A percentile compares a stretch with the other conserved stretches of the same genome.
These are phyloP conservation scores for Linaria vulgaris DNA, from an alignment of 257 asterid species.

Conservation along the genomic window DNA sequence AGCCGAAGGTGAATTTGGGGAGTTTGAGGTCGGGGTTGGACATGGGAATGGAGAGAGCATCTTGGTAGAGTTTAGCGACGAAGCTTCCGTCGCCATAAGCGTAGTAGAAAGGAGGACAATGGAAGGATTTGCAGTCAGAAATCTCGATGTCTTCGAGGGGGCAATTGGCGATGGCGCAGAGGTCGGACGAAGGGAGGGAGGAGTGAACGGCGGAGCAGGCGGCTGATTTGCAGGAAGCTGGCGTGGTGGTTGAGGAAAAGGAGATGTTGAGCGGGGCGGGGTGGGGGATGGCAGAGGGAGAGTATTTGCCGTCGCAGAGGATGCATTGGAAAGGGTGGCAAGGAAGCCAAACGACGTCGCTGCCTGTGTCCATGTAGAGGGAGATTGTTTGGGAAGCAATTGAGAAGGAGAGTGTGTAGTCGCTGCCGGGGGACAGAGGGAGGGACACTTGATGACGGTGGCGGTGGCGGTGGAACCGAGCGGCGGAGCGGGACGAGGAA, in stretches of 20 bases:
- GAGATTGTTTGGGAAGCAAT: conserved; percentile 68
- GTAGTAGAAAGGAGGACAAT: conserved; percentile 80
- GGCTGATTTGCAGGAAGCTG: conserved; percentile 56
- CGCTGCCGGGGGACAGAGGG: conserved; percentile 82
- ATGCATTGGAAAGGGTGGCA: conserved; percentile 87
- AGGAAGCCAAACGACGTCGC: conserved; percentile 96
- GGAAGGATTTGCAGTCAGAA: conserved; percentile 46
- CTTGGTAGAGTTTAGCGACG: conserved; percentile 53
- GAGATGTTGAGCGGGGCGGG: conserved; percentile 69
- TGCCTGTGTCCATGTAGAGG: conserved; percentile 93
- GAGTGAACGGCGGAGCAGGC: conserved; percentile 80
- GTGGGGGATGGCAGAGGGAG: conserved; percentile 51
- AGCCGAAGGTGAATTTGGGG: conserved; percentile 73
- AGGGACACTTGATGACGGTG: conserved; percentile 75
- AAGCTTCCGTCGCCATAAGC: conserved; percentile 99
- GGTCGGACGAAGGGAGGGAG: conserved; percentile 62
- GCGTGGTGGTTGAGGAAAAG: conserved; percentile 45
- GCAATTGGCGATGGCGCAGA: conserved; percentile 78
- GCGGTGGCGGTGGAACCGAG: conserved; percentile 62
- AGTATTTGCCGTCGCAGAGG: conserved; percentile 79
- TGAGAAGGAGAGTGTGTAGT: conserved; percentile 75
- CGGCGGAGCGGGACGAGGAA: conserved; percentile 64
- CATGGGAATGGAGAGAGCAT: conserved; percentile 46
- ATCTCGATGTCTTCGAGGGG: conserved; percentile 75
- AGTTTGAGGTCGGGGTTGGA: conserved; percentile 45